Evolutionary conservation across 2,329 filamentous ascomycete species (phyloP).

Genomic region (Emmonsia crescens): DNA sequence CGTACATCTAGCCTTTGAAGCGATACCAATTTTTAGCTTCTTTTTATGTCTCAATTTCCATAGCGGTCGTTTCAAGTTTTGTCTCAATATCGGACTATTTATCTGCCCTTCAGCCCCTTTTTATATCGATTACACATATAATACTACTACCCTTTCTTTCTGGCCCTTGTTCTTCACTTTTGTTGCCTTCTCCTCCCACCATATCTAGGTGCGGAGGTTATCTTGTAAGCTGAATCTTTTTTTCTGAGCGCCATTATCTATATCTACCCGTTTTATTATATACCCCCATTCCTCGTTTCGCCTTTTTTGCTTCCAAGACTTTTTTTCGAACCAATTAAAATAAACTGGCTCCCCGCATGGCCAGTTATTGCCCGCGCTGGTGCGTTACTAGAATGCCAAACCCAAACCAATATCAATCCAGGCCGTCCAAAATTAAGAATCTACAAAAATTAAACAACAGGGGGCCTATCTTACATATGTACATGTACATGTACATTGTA

Average conservation of each 20-base stretch:
- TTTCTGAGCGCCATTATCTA: not conserved
- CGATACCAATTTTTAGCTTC: not conserved
- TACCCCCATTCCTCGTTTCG: not conserved
- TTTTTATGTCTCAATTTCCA: not conserved
- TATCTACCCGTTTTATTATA: not conserved
- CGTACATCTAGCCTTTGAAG: not conserved
- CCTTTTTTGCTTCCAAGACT: not conserved
- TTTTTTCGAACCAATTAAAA: not conserved
- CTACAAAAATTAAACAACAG: too few species aligned
- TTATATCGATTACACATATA: not conserved
- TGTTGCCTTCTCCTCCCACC: not conserved
- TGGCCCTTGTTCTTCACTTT: not conserved
- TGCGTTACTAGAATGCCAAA: not conserved
- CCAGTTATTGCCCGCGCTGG: not conserved
- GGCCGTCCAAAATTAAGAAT: not conserved
- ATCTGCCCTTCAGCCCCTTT: not conserved
- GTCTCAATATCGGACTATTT: not conserved
- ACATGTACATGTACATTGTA: too few species aligned
- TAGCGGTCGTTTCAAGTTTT: not conserved
- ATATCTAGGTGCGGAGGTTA: not conserved
- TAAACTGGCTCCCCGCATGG: not conserved
- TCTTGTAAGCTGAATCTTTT: not conserved
- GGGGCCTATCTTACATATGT: not conserved
- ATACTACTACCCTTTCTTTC: not conserved
- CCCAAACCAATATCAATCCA: not conserved